Base-by-base conservation (phyloP, 345 rosid species). In the Draba incana region DNA sequence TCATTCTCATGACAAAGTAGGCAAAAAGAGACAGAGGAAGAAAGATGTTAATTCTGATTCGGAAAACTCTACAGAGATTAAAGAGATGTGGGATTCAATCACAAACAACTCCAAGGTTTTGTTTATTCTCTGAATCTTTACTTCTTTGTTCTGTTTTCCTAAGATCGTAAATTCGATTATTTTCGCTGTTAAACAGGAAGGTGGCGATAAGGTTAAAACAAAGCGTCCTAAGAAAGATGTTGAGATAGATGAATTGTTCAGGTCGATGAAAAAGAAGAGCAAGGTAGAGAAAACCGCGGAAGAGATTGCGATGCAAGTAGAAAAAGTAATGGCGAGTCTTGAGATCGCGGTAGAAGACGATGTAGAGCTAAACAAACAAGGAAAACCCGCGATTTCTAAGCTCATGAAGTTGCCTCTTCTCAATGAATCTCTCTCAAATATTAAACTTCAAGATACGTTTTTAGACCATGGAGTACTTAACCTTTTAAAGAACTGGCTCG, bases 81-180 rank as follows among this genome's bases (percentile, higher is more conserved):
- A 85, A 61, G 98, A 90, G 87, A 90, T 92, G 96, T 92, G 96
- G 97, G 88, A 86, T 41, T 88, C 88, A 41, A 80, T 89, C 56
- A 89, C 88, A 2, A 87, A 81, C 48, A 79, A 84, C 79, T 81
- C 96, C 25, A 85, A 87, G 86, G 98, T 86, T 69, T 69, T 27
- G 44, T 13, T 28, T 31, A 20, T 20, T 20, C 20, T 55, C 10
- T 66, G 4, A 66, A 5, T 42, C 33, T 2, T 50, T 4, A 1
- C 4, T 50, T 13, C 10, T 42, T 42, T 62, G 46, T 62, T 62
- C n/a, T 48, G 63, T 53, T 46, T 31, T 7, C 20, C 42, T 51
- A 38, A 47, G 57, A 47, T 57, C 39, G 20, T 10, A 48, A 49
- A 23, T 31, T 14, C 13, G 39, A 45, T 45, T 62, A 37, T 52